Base-by-base conservation (phyloP, 148 eudicot genomes). In the Salicornia ramosissima region DNA sequence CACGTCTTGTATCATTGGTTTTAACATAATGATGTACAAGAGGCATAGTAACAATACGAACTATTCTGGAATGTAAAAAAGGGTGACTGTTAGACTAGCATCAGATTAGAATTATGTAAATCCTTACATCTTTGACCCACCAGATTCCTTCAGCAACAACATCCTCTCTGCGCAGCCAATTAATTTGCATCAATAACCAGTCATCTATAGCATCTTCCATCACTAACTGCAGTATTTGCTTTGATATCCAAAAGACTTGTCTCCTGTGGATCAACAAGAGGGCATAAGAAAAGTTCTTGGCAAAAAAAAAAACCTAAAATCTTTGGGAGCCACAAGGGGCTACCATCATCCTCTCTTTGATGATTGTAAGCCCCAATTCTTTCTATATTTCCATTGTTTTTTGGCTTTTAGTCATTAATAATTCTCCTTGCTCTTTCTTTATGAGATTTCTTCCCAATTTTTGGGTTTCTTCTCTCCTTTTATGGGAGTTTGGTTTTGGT, bases 171-270 rank as follows among this genome's bases (percentile, higher is more conserved):
- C 97, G 86, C 64, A 94, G 84, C 89, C 84, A 86, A 73, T 88
- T 90, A 70, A 94, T 90, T 82, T 94, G 96, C 85, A 89, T 75
- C 52, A 94, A 74, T 42, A 90, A 86, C 90, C 92, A 90, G 80
- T 94, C 99, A 80, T 90, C 99, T 78, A 94, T 84, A 60, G 99
- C 99, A 71, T 90, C 99, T 79, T 91, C 99, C 99, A 94, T 88
- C 73, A 94, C 81, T 74, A 90, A 66, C 72, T 94, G 99, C 83
- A 94, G 78, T 70, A 94, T 90, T 81, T 94, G 97, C 81, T 94
- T 94, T 70, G 99, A 94, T 73, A 94, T 90, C 99, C 99, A 94
- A 77, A 94, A 90, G 24, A 89, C 99, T 69, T 90, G 99, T 78
- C 99, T 82, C 84, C 99, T 91, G 90, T 79, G 74, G 29, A 72